Conservation (phyloP, 164 flowering plant species). For the Pachysandra terminalis region DNA sequence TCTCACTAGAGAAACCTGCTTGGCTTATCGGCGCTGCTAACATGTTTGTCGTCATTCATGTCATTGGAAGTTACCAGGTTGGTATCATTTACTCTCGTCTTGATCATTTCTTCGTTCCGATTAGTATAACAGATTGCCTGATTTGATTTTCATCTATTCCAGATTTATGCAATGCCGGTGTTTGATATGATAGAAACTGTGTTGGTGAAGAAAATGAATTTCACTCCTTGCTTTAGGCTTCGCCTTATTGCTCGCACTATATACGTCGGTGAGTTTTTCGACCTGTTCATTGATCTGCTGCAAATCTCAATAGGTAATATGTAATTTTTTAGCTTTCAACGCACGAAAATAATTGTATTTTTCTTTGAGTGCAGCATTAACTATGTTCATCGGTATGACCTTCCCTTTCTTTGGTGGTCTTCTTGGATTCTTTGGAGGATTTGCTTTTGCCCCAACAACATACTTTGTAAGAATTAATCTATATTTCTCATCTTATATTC, state of each 20-base stretch:
- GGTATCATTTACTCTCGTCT: background rate
- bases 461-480: constrained; percentile 46
- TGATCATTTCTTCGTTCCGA: background rate
- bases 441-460: constrained; percentile 64
- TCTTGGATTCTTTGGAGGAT: constrained; percentile 71
- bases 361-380: constrained; percentile 42
- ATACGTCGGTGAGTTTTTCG: constrained; percentile 53
- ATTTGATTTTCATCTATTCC: background rate
- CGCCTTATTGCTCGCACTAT: constrained; percentile 40
- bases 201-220: constrained; percentile 42
- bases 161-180: constrained; percentile 62
- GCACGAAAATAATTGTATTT: background rate
- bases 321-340: too few relatives aligned
- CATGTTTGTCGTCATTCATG: constrained; percentile 19
- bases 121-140: background rate
- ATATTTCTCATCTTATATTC: background rate
- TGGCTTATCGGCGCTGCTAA: constrained; percentile 64
- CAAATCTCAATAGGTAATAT: too few relatives aligned
- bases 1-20: constrained; percentile 42
- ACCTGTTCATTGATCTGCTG: too few relatives aligned
- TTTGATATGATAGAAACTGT: constrained; percentile 67
- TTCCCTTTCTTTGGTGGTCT: constrained; percentile 82
- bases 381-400: constrained; percentile 56
- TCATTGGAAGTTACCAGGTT: constrained; percentile 63
- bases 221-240: constrained; percentile 36